These are phyloP conservation scores for Colletotrichum spaethianum DNA, from an alignment of 2,329 filamentous ascomycete species.

Conservation along the genomic window DNA sequence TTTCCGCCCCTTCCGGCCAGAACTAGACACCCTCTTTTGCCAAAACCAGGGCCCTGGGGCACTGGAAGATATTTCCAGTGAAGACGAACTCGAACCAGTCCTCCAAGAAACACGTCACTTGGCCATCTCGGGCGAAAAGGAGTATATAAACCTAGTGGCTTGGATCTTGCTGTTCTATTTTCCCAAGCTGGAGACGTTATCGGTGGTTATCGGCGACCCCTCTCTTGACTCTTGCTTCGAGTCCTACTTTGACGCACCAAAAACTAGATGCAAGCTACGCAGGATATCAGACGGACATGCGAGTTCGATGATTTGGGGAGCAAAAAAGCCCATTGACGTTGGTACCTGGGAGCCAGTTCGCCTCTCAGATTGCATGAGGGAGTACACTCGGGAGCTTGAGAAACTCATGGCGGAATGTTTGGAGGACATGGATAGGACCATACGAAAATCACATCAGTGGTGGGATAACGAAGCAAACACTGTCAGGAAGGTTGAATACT, in stretches of 20 bases:
- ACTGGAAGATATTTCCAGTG: conserved; percentile 3
- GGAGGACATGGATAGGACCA: background rate
- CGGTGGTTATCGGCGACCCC: background rate
- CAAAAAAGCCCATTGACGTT: background rate
- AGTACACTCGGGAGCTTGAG: conserved; percentile 5
- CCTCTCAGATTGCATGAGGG: background rate
- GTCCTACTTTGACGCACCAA: conserved; percentile 12
- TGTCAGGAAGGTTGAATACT: background rate
- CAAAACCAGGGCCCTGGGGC: background rate
- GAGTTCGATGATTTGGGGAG: background rate
- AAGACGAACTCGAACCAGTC: conserved; percentile 1
- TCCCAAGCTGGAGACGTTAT: conserved; percentile 15
- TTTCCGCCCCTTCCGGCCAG: background rate
- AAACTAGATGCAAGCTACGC: conserved; percentile 13
- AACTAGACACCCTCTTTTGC: conserved; percentile 13
- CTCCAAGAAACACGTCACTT: conserved; percentile 14
- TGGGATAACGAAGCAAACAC: conserved; percentile 1
- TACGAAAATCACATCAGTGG: conserved; percentile 3
- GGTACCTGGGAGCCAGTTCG: background rate
- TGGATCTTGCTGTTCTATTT: conserved; percentile 15
- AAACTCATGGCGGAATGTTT: conserved; percentile 2
- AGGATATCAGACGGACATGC: background rate
- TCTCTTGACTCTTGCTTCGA: background rate
- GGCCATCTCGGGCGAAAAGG: conserved; percentile 6
- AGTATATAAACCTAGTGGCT: conserved; percentile 6